Conservation (phyloP, 257 asterid species). For the Solanum lycopersicoides region DNA sequence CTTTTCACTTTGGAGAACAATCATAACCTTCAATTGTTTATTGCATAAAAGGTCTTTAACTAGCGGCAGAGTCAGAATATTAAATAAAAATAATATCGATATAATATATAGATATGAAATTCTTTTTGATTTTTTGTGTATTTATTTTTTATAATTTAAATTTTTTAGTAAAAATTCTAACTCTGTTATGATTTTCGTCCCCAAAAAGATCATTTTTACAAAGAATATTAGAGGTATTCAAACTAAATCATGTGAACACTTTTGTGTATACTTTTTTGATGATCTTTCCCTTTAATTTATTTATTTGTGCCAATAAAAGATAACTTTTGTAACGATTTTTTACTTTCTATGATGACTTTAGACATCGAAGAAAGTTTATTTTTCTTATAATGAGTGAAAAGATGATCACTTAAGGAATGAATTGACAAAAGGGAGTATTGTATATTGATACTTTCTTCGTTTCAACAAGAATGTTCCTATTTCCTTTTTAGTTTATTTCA, state of each 20-base stretch:
- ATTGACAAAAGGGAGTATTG: background rate
- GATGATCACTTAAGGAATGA: background rate
- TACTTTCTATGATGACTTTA: background rate
- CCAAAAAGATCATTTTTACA: background rate
- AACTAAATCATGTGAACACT: background rate
- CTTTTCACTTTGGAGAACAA: background rate
- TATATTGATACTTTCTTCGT: too few species aligned
- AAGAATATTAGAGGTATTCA: background rate
- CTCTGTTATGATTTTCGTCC: background rate
- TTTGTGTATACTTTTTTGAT: background rate
- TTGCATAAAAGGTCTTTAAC: background rate
- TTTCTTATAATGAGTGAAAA: background rate
- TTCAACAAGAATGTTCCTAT: too few species aligned
- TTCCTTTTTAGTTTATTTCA: too few species aligned
- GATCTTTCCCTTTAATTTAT: background rate
- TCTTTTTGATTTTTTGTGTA: accelerated
- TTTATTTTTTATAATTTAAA: background rate
- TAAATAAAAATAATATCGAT: background rate
- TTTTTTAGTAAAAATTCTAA: accelerated
- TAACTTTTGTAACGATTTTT: background rate
- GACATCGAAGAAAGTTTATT: background rate
- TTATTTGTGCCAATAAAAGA: background rate
- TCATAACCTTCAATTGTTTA: background rate
- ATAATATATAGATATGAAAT: background rate
- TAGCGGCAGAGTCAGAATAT: background rate